A percentile compares a stretch with the other conserved stretches of the same genome.
Evolutionary conservation across 2,329 filamentous ascomycete genomes (phyloP).

Genomic region (Verticillium klebahnii): DNA sequence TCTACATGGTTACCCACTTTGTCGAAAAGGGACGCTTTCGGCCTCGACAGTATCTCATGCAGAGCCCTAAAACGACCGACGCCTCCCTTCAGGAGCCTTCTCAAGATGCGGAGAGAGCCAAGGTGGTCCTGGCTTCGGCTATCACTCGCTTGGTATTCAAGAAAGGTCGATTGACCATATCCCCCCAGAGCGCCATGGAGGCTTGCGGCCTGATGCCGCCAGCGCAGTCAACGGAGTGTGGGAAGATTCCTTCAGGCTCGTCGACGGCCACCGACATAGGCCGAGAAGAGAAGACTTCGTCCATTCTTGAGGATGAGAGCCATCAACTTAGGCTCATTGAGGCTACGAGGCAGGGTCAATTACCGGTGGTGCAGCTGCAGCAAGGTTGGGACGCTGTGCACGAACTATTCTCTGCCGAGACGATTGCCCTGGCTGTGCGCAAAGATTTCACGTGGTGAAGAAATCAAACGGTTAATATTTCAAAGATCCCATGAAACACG

Average conservation of each 20-base stretch:
- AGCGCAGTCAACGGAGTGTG: neutral
- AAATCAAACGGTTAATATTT: too few relatives aligned
- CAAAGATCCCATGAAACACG: too few relatives aligned
- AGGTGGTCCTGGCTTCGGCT: conserved; percentile 64
- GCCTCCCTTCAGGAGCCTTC: too few relatives aligned
- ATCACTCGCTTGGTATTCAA: conserved; percentile 80
- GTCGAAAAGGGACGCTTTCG: conserved; percentile 55
- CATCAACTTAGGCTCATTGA: too few relatives aligned
- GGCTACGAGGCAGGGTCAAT: neutral
- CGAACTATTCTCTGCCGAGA: too few relatives aligned
- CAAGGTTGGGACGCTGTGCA: neutral
- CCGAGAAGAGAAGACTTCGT: too few relatives aligned
- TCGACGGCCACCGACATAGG: too few relatives aligned
- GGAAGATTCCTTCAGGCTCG: too few relatives aligned
- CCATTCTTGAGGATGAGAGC: too few relatives aligned
- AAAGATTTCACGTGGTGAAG: too few relatives aligned
- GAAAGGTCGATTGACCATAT: conserved; percentile 74
- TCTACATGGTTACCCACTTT: conserved; percentile 72
- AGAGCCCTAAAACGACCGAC: neutral
- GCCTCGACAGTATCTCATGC: conserved; percentile 44
- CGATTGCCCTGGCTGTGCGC: too few relatives aligned
- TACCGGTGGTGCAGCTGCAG: neutral
- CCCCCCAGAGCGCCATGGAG: conserved; percentile 70
- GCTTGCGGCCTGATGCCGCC: conserved; percentile 69
- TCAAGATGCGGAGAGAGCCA: conserved; percentile 75